phyloP scores from a whole-genome alignment of 2,329 filamentous ascomycete species.

The Cylindrodendrum hubeiense region DNA sequence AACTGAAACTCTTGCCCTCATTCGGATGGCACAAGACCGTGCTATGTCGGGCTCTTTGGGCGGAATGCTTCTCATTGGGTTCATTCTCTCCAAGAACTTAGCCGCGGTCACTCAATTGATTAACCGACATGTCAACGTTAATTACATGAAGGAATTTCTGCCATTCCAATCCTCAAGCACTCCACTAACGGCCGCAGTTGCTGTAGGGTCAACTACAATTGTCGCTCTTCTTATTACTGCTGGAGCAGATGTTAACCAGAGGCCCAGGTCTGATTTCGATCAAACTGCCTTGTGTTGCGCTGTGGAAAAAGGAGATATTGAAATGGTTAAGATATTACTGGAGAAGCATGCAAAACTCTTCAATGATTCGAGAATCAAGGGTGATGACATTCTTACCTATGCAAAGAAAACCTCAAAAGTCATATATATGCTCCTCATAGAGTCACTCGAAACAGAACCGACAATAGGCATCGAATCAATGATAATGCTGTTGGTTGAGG shows the following conservation, averaged over 20 bases:
- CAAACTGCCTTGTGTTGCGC: not conserved
- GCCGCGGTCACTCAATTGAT: no score
- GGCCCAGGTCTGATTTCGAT: not conserved
- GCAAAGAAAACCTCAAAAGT: not conserved
- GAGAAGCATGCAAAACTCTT: not conserved
- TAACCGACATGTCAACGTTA: not conserved
- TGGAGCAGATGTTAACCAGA: slow-evolving; percentile 1
- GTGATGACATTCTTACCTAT: not conserved
- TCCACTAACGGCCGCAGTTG: not conserved
- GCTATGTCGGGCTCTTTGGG: no score
- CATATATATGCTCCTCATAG: not conserved
- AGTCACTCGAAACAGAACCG: not conserved
- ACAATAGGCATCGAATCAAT: not conserved
- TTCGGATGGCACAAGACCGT: no score
- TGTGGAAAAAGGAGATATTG: not conserved
- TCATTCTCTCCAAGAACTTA: no score
- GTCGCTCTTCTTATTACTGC: not conserved
- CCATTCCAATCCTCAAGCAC: no score
- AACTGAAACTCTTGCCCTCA: no score
- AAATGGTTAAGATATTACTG: not conserved
- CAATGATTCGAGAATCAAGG: not conserved
- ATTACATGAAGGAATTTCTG: no score
- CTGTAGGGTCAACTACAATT: not conserved
- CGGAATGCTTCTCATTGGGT: no score
- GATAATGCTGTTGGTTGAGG: not conserved